phyloP scores from a whole-genome alignment of 2,329 filamentous ascomycete species.

The Neoarthrinium moseri region DNA sequence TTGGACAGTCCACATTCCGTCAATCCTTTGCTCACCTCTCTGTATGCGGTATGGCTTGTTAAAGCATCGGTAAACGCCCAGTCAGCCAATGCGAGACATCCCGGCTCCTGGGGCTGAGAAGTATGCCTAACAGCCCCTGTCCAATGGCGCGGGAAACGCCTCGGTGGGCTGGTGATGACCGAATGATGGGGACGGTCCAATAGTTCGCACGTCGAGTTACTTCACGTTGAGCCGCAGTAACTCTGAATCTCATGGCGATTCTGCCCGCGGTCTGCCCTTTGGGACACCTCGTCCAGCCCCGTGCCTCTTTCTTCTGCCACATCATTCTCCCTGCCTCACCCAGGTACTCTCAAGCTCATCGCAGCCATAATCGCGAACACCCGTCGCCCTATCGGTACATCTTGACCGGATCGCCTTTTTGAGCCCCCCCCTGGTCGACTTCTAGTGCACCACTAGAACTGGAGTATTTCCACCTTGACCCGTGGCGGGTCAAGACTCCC shows the following conservation, averaged over 20 bases:
- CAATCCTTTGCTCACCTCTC: neutral
- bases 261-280: constrained; percentile 9
- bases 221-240: constrained; percentile 8
- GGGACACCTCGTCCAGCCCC: constrained; percentile 6
- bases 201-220: constrained; percentile 3
- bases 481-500: neutral
- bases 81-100: neutral
- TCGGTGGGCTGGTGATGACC: constrained; percentile 15
- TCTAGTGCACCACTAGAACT: neutral
- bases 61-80: neutral
- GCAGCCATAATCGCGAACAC: neutral
- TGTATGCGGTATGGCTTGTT: neutral
- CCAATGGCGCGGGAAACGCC: constrained; percentile 7
- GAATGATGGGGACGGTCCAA: constrained; percentile 2
- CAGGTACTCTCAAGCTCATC: neutral
- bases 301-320: constrained; percentile 7
- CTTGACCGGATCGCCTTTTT: neutral
- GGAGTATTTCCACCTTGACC: constrained; percentile 8
- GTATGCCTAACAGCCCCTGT: constrained; percentile 11
- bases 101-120: constrained; percentile 21
- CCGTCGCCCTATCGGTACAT: neutral
- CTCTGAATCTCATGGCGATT: neutral
- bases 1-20: neutral
- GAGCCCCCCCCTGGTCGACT: neutral
- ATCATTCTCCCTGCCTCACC: neutral